A percentile compares a stretch with the other conserved stretches of the same genome.
Evolutionary conservation across 2,329 filamentous ascomycete genomes (phyloP).

Genomic region (Neonectria hederae): DNA sequence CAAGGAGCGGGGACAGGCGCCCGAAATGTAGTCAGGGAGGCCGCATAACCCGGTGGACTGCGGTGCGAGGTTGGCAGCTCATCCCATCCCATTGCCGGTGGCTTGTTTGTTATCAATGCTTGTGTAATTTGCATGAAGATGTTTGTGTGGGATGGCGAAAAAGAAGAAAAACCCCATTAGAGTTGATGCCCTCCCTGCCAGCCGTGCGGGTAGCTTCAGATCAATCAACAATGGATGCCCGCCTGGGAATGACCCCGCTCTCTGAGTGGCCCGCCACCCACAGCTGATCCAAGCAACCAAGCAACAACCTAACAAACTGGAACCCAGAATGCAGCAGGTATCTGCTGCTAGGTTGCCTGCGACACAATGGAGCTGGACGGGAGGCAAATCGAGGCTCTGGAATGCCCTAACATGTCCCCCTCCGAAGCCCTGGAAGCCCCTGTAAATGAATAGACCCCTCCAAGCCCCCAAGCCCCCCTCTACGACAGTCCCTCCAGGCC

Average conservation of each 20-base stretch:
- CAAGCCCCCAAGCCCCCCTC: slow-evolving; percentile 13
- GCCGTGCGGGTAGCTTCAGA: neutral
- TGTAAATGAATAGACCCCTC: slow-evolving; percentile 2
- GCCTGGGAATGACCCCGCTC: slow-evolving; percentile 21
- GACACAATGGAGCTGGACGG: neutral
- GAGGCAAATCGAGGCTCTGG: slow-evolving; percentile 1
- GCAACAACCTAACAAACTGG: neutral
- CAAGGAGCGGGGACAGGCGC: slow-evolving; percentile 14
- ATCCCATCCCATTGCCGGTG: neutral
- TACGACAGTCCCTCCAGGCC: slow-evolving; percentile 11
- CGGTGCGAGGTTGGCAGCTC: neutral
- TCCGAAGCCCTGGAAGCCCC: slow-evolving; percentile 1
- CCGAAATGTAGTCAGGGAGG: slow-evolving; percentile 10
- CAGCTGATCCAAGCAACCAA: slow-evolving; percentile 10
- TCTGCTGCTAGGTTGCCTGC: neutral
- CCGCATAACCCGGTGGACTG: slow-evolving; percentile 8
- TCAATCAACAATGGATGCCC: slow-evolving; percentile 16
- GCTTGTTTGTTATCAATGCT: neutral
- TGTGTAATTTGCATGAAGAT: neutral
- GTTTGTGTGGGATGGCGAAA: slow-evolving; percentile 13
- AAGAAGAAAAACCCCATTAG: neutral
- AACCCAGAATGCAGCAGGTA: neutral
- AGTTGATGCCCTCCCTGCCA: slow-evolving; percentile 11
- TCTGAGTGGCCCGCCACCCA: slow-evolving; percentile 21
- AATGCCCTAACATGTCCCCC: neutral